Percentiles rank a stretch among this genome's conserved stretches.
Conservation (phyloP, 768 basidiomycete genomes). For the Leccinum rimulosum region DNA sequence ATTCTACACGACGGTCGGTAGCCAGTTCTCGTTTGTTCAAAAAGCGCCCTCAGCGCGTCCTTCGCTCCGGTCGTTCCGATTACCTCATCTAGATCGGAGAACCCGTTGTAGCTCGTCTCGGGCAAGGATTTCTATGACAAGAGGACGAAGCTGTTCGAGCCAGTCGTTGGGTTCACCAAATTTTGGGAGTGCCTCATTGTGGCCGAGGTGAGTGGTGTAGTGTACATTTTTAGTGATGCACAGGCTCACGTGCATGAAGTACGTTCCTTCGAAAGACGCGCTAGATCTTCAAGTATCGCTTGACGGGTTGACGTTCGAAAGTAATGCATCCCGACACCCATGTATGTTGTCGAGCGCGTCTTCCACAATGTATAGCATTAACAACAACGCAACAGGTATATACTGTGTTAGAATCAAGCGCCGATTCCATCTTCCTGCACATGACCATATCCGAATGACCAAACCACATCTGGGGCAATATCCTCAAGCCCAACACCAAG, state of each 20-base stretch:
- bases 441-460: constrained; percentile 29
- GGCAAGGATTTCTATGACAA: constrained; percentile 71
- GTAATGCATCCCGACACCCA: too few relatives aligned
- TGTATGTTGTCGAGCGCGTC: too few relatives aligned
- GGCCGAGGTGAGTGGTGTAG: constrained; percentile 67
- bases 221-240: background rate
- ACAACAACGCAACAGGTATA: too few relatives aligned
- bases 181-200: constrained; percentile 97
- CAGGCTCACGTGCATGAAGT: constrained; percentile 38
- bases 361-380: too few relatives aligned
- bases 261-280: constrained; percentile 50
- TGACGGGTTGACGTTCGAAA: too few relatives aligned
- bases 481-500: constrained; percentile 98
- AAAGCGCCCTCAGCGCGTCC: too few relatives aligned
- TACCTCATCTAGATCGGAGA: constrained; percentile 26
- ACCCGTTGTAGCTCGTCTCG: constrained; percentile 75
- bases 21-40: too few relatives aligned
- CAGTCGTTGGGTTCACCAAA: constrained; percentile 92
- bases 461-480: constrained; percentile 81
- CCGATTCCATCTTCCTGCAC: too few relatives aligned
- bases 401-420: too few relatives aligned
- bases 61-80: too few relatives aligned
- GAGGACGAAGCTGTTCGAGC: constrained; percentile 77
- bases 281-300: constrained; percentile 73
- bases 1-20: too few relatives aligned